Evolutionary conservation across 345 rosid species (phyloP), one percentile per base, ranked within the genome.

Genomic region (Rhodomyrtus tomentosa): DNA sequence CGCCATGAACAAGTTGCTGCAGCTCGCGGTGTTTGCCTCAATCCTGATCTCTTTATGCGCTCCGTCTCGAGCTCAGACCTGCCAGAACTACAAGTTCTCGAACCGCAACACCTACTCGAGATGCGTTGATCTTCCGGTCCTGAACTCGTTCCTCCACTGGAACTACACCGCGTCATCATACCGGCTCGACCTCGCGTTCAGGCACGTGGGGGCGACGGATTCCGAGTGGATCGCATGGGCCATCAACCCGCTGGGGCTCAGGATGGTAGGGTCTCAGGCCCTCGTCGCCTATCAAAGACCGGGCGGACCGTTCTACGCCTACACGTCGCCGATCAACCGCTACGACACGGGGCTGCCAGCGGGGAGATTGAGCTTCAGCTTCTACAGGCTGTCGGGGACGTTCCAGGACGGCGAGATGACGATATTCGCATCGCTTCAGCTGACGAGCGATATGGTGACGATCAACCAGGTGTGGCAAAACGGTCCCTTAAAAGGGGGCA

Each of bases 151-250:
- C 83, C 85, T 87, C 82, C 87, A 87, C 25, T 87, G 89, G 89
- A 87, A 87, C 87, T 87, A 84, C 85, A 48, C 68, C 55, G 55
- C 79, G 16, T 84, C 86, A 3, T 83, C 85, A 15, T 50, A 21
- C 79, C 29, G 49, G 36, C 50, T 84, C 36, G 84, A 83, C 27
- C 29, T 87, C 13, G 90, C 87, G 20, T 87, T 85, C 29, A 50
- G 85, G 40, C 87, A 85, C 53, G 45, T 18, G 4, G 82, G 18
- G 11, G 32, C 92, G 22, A 36, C 87, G 2, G 7, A 91, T 2
- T 72, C 89, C 0, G 83, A 85, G 10, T 95, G 98, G 98, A 50
- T 92, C 3, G 83, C 95, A 18, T 95, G 98, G 98, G 95, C 92
- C 25, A 87, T 95, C 81, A 95, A 95, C 85, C 96, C 98, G 4